These are phyloP conservation scores for Picea engelmannii DNA, from an alignment of 83 land plant species.

Conservation along the genomic window DNA sequence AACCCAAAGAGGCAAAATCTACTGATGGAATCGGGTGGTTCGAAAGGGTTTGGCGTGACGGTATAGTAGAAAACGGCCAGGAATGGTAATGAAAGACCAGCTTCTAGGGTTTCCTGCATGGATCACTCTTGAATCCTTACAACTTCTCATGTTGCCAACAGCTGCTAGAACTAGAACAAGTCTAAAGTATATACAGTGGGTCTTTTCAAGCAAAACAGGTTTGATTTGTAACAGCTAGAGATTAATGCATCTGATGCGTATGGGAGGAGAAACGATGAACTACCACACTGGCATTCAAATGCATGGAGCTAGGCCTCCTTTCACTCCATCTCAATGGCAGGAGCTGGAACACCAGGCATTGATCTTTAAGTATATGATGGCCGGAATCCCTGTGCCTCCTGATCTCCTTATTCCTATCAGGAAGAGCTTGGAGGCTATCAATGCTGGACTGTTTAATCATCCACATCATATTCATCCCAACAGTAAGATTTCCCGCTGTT, in stretches of 20 bases:
- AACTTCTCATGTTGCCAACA: neutral
- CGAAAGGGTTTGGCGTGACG: too few relatives aligned
- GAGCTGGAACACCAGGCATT: constrained; percentile 64
- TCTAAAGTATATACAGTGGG: constrained; percentile 10
- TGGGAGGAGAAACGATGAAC: constrained; percentile 7
- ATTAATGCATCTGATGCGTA: neutral
- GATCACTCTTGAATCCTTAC: too few relatives aligned
- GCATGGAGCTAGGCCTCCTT: constrained; percentile 25
- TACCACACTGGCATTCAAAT: constrained; percentile 2
- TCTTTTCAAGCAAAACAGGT: neutral
- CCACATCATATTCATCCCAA: too few relatives aligned
- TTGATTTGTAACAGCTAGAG: neutral
- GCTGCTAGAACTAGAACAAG: neutral
- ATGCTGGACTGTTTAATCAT: constrained; percentile 15
- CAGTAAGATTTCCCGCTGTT: too few relatives aligned
- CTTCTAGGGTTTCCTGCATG: too few relatives aligned
- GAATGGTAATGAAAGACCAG: too few relatives aligned
- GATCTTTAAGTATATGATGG: constrained; percentile 47
- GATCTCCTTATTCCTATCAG: constrained; percentile 40
- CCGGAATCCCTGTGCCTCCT: constrained; percentile 45
- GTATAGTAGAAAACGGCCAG: too few relatives aligned
- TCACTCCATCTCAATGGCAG: constrained; percentile 55
- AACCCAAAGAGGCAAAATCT: too few relatives aligned
- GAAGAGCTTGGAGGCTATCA: constrained; percentile 28
- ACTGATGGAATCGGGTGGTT: too few relatives aligned